Conservation (phyloP, 306 rosid genomes). For the Cucumis sativus region Cucumber_9930_V3 NC_026656.2:1514501-1515000, state of each 20-base stretch:
- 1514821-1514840: too few species aligned
- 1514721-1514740: background rate
- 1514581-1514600: background rate
- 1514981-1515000: too few species aligned
- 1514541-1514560: background rate
- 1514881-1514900: too few species aligned
- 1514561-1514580: background rate
- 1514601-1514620: background rate
- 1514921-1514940: too few species aligned
- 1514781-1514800: background rate
- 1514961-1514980: too few species aligned
- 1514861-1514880: too few species aligned
- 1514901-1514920: too few species aligned
- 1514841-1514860: too few species aligned
- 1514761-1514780: background rate
- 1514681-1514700: background rate
- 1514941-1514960: too few species aligned
- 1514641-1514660: background rate
- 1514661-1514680: background rate
- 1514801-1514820: too few species aligned
- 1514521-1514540: background rate
- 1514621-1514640: background rate
- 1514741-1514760: background rate
- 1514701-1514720: background rate
- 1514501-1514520: background rate